A percentile compares a stretch with the other conserved stretches of the same genome.
phyloP scores from a whole-genome alignment of 2,329 filamentous ascomycete species.

The Scytalidium lignicola region DNA sequence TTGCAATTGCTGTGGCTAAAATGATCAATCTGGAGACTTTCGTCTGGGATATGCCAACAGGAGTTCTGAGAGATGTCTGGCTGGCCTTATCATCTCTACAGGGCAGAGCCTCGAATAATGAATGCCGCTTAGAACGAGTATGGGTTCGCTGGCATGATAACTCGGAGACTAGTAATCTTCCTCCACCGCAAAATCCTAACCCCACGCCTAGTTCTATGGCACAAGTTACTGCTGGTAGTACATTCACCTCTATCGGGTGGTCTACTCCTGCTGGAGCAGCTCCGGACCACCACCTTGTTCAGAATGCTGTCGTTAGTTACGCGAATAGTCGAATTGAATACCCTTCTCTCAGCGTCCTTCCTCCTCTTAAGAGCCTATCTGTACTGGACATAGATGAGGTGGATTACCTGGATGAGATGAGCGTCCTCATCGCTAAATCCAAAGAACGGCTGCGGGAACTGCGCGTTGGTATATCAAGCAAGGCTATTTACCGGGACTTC shows the following conservation, averaged over 20 bases:
- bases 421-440: conserved; percentile 68
- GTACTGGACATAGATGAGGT: conserved; percentile 79
- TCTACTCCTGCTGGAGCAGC: conserved; percentile 20
- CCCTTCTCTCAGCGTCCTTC: conserved; percentile 74
- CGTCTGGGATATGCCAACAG: conserved; percentile 86
- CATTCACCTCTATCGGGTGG: conserved; percentile 38
- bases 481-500: conserved; percentile 44
- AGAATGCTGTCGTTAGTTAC: conserved; percentile 34
- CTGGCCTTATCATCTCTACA: conserved; percentile 69
- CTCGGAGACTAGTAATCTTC: conserved; percentile 22
- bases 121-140: conserved; percentile 65
- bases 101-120: conserved; percentile 46
- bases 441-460: conserved; percentile 62
- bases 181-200: conserved; percentile 17
- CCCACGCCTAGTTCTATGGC: conserved; percentile 17
- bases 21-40: conserved; percentile 81
- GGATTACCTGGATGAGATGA: conserved; percentile 80
- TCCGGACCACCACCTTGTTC: conserved; percentile 20
- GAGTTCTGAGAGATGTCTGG: conserved; percentile 76
- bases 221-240: conserved; percentile 29
- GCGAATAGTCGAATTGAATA: conserved; percentile 62
- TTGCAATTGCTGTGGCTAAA: conserved; percentile 71
- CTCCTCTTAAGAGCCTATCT: conserved; percentile 67
- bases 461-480: conserved; percentile 63
- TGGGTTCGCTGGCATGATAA: conserved; percentile 86